Base-by-base conservation (phyloP, 345 rosid genomes). In the Ceriops decandra region DNA sequence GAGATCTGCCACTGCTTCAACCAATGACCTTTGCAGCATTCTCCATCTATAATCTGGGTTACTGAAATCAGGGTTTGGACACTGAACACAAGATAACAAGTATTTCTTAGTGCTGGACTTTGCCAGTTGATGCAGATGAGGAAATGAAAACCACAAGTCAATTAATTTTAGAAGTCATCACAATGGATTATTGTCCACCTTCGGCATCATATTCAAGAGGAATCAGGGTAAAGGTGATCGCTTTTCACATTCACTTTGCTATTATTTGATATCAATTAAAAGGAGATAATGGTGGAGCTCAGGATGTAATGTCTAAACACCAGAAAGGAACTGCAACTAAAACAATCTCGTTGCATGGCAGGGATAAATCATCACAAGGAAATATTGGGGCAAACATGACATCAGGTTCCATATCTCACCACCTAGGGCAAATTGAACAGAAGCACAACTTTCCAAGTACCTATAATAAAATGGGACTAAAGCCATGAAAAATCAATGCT, bases 11-110 rank as follows among this genome's bases (percentile, higher is more conserved):
- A 86, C 81, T 36, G 89, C 90, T 81, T 86, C 88, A 60, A 85
- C 76, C 78, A 86, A 73, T 75, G 88, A 78, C 76, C 81, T 76
- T 68, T 82, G 84, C 79, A 88, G 59, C 89, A 86, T 85, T 71
- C 89, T 85, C 91, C 91, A 79, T 78, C 95, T 81, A 73, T 85
- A 74, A 36, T 83, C 82, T 52, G 89, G 81, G 58, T 76, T 72
- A 66, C 81, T 88, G 79, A 88, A 88, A 73, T 86, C 95, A 22
- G 89, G 95, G 73, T 86, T 81, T 19, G 91, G 95, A 73, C 95
- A 88, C 95, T 88, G 73, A 46, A 70, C 21, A 61, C 49, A 2
- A 5, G n/a, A 21, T 54, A 53, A 64, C 9, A 7, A 7, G 31
- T 9, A 61, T 68, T 27, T 24, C 28, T 24, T 31, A 19, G 58